phyloP scores from a whole-genome alignment of 31 red algal species.

The Pterothamnion heteromorphum region DNA sequence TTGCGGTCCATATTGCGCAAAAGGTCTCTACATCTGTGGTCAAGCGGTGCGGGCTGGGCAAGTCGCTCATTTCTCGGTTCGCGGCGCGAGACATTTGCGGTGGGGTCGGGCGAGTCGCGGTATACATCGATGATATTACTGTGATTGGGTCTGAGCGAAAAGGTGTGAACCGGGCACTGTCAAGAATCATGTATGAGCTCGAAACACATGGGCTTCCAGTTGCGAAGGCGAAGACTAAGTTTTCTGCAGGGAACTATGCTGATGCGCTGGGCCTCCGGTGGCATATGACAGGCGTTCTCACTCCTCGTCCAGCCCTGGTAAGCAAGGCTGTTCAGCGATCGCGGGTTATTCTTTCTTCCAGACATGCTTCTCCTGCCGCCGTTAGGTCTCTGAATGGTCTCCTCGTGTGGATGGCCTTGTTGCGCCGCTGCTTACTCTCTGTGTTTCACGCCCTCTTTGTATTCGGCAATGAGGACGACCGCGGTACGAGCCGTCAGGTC shows the following conservation, averaged over 20 bases:
- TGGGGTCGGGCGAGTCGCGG: neutral
- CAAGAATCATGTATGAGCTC: neutral
- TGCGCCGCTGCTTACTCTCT: neutral
- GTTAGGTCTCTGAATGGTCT: neutral
- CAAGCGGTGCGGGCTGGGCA: neutral
- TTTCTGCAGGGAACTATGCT: neutral
- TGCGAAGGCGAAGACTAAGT: neutral
- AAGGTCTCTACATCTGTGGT: neutral
- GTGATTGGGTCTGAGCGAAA: neutral
- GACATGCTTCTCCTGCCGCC: neutral
- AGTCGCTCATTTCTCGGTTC: neutral
- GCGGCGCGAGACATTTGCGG: neutral
- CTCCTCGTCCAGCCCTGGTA: neutral
- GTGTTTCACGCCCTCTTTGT: neutral
- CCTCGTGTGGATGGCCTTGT: neutral
- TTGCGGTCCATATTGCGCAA: neutral
- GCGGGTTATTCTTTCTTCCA: neutral
- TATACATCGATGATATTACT: slow-evolving; percentile 4
- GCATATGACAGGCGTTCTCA: neutral
- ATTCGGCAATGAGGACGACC: neutral
- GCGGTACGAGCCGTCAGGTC: neutral
- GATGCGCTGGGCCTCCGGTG: slow-evolving; percentile 19
- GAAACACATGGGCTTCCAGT: neutral
- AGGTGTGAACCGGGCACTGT: neutral
- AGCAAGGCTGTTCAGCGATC: neutral